Conservation (phyloP, 1,284 basidiomycete species). For the Earliella scabrosa region DNA sequence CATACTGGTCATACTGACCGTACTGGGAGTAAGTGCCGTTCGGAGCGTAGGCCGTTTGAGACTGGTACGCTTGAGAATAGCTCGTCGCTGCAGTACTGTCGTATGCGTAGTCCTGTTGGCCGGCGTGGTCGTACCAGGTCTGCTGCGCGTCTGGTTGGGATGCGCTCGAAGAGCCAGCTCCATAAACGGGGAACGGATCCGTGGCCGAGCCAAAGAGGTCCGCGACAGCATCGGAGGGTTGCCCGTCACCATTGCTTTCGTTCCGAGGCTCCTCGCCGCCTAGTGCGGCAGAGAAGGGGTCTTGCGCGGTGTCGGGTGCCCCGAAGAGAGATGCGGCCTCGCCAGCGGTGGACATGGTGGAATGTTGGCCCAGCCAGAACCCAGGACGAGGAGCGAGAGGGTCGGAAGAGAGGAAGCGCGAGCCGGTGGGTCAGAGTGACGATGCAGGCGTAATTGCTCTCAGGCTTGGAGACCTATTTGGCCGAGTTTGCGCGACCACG, state of each 20-base stretch:
- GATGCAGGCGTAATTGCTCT: conserved; percentile 6
- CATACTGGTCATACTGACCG: conserved; percentile 11
- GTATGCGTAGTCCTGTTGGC: conserved; percentile 16
- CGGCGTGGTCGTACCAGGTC: conserved; percentile 26
- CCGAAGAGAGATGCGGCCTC: conserved; percentile 81
- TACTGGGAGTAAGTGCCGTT: conserved; percentile 24
- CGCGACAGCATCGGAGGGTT: conserved; percentile 20
- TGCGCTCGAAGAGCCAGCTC: conserved; percentile 16
- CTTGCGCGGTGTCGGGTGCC: conserved; percentile 57
- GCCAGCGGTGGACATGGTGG: conserved; percentile 64
- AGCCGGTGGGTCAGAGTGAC: conserved; percentile 18
- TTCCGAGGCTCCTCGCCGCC: conserved; percentile 41
- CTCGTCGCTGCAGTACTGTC: conserved; percentile 20
- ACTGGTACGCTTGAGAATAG: conserved; percentile 23
- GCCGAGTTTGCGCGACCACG: conserved; percentile 26
- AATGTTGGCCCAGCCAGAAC: conserved; percentile 23
- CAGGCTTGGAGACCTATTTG: conserved; percentile 24
- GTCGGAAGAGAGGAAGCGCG: conserved; percentile 1
- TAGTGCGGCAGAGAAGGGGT: conserved; percentile 65
- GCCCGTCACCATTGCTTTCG: conserved; percentile 16
- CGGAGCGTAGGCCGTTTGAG: conserved; percentile 14
- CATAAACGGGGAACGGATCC: conserved; percentile 21
- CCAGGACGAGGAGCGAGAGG: conserved; percentile 13
- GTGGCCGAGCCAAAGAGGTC: conserved; percentile 30
- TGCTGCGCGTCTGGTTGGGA: conserved; percentile 38